Evolutionary conservation across 2,329 filamentous ascomycete genomes (phyloP).

Genomic region (Emericellopsis atlantica): DNA sequence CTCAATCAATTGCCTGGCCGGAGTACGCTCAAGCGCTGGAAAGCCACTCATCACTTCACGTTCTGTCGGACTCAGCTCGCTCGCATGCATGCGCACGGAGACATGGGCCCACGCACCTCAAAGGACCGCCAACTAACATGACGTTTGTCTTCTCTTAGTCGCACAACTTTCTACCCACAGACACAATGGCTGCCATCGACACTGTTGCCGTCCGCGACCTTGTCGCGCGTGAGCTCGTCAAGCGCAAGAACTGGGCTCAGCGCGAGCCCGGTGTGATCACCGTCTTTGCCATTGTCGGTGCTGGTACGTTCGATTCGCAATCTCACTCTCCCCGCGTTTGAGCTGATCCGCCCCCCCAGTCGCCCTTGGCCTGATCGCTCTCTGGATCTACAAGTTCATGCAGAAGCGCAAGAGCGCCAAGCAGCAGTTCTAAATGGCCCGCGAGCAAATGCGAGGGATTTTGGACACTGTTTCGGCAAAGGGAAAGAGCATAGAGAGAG

Average conservation of each 20-base stretch:
- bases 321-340: background rate
- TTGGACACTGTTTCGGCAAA: background rate
- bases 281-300: conserved; percentile 28
- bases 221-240: conserved; percentile 22
- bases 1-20: too few species aligned
- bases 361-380: conserved; percentile 14
- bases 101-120: too few species aligned
- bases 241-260: conserved; percentile 27
- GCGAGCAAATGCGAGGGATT: background rate
- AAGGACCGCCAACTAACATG: too few species aligned
- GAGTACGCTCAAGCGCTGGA: too few species aligned
- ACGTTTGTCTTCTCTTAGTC: conserved; percentile 7
- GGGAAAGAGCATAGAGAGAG: too few species aligned
- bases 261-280: conserved; percentile 25
- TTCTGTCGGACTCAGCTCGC: too few species aligned
- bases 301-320: conserved; percentile 15
- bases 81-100: too few species aligned
- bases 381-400: conserved; percentile 18
- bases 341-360: conserved; percentile 13
- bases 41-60: too few species aligned
- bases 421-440: conserved; percentile 9
- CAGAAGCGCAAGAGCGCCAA: conserved; percentile 19
- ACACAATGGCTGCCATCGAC: conserved; percentile 28
- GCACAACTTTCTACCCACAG: conserved; percentile 5
- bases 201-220: conserved; percentile 22